A percentile compares a stretch with the other conserved stretches of the same genome.
Evolutionary conservation across 345 rosid genomes (phyloP).

Genomic region (Combretum micranthum): DNA sequence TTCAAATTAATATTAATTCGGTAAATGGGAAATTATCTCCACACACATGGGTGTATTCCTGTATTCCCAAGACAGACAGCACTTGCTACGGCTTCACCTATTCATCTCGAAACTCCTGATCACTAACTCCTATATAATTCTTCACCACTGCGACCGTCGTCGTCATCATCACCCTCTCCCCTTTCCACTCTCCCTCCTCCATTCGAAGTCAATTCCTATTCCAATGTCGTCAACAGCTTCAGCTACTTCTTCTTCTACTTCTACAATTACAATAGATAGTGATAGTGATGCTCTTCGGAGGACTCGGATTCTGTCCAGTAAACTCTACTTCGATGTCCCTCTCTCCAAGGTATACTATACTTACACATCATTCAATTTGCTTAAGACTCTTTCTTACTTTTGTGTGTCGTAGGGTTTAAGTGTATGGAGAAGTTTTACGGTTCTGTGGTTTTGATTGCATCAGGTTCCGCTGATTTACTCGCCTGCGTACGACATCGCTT

Average conservation of each 20-base stretch:
- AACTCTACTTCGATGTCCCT: conserved; percentile 61
- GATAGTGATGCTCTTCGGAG: conserved; percentile 47
- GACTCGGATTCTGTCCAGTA: conserved; percentile 60
- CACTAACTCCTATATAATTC: too few species aligned
- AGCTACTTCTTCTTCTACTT: conserved; percentile 9
- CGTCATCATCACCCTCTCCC: not conserved
- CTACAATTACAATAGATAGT: conserved; percentile 13
- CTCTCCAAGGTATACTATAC: conserved; percentile 44
- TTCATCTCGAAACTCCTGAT: too few species aligned
- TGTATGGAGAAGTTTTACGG: not conserved
- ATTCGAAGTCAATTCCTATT: not conserved
- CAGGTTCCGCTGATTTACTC: conserved; percentile 86
- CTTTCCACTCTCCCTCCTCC: not conserved
- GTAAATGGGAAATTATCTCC: too few species aligned
- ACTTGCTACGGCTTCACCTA: too few species aligned
- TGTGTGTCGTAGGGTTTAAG: not conserved
- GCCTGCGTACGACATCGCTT: conserved; percentile 44
- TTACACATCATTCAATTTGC: not conserved
- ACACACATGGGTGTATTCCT: too few species aligned
- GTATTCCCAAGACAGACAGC: too few species aligned
- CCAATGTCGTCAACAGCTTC: conserved; percentile 11
- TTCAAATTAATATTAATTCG: too few species aligned
- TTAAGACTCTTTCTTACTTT: not conserved
- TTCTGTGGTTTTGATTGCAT: not conserved
- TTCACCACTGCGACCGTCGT: too few species aligned